phyloP scores from a whole-genome alignment of 768 basidiomycete genomes.

The Piloderma croceum region DNA sequence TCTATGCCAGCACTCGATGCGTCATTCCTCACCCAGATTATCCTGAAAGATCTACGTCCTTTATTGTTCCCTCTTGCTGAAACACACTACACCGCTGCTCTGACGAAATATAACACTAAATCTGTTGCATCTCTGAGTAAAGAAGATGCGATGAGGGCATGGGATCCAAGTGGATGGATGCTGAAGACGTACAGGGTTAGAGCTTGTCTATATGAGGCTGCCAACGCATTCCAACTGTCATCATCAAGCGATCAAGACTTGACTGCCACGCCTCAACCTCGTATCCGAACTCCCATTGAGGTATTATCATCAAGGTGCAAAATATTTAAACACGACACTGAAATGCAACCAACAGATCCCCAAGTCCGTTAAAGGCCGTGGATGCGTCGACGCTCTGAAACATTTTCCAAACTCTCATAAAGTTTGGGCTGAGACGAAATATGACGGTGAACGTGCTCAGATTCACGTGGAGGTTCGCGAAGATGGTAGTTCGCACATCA shows the following conservation, averaged over 20 bases:
- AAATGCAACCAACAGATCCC: constrained; percentile 54
- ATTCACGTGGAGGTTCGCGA: constrained; percentile 64
- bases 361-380: constrained; percentile 72
- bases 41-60: constrained; percentile 82
- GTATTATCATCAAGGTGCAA: no score
- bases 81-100: constrained; percentile 42
- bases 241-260: constrained; percentile 21
- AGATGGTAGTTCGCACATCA: constrained; percentile 42
- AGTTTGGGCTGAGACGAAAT: constrained; percentile 89
- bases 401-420: constrained; percentile 35
- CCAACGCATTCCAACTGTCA: constrained; percentile 40
- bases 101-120: constrained; percentile 52
- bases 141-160: constrained; percentile 62
- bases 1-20: constrained; percentile 58
- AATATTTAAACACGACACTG: no score
- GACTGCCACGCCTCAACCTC: constrained; percentile 30
- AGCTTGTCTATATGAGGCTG: constrained; percentile 56
- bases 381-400: constrained; percentile 50
- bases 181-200: constrained; percentile 45
- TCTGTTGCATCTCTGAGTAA: constrained; percentile 51
- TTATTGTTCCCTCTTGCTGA: constrained; percentile 60
- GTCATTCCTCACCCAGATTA: constrained; percentile 74
- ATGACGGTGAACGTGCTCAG: constrained; percentile 93
- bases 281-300: constrained; percentile 57
- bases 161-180: constrained; percentile 61